These are phyloP conservation scores for Malbranchea zuffiana DNA, from an alignment of 2,329 filamentous ascomycete species.

Conservation along the genomic window DNA sequence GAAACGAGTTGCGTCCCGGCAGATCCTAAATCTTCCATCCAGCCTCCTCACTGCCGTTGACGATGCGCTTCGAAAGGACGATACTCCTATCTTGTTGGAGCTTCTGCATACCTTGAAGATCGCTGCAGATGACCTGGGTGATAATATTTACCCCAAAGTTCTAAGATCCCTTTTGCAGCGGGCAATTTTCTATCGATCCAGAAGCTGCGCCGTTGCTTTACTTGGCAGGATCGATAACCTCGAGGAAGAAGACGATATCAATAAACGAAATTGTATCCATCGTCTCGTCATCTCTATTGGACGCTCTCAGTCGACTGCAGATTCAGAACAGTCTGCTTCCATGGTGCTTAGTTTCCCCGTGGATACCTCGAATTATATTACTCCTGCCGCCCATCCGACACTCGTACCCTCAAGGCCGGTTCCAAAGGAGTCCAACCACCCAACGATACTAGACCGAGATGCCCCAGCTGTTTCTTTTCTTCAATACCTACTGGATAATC, in stretches of 20 bases:
- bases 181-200: constrained; percentile 60
- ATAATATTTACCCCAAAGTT: constrained; percentile 57
- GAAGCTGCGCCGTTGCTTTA: constrained; percentile 58
- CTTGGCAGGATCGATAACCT: constrained; percentile 58
- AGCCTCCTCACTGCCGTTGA: constrained; percentile 36
- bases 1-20: constrained; percentile 63
- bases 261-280: constrained; percentile 86
- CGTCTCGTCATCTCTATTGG: constrained; percentile 86
- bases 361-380: constrained; percentile 62
- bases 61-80: constrained; percentile 32
- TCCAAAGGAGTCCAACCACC: constrained; percentile 53
- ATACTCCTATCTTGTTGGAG: constrained; percentile 32
- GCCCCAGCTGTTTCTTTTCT: constrained; percentile 66
- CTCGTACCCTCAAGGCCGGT: constrained; percentile 51
- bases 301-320: constrained; percentile 52
- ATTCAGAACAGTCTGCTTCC: constrained; percentile 43
- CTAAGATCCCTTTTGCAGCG: constrained; percentile 36
- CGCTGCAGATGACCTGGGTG: constrained; percentile 44
- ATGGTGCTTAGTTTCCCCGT: constrained; percentile 39
- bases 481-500: constrained; percentile 51
- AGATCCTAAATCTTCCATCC: constrained; percentile 60
- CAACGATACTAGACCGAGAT: constrained; percentile 51
- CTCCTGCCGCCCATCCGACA: constrained; percentile 61
- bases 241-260: constrained; percentile 83
- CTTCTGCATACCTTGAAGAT: constrained; percentile 50